Conservation (phyloP, 306 rosid species). For the Cucurbita maxima region DNA sequence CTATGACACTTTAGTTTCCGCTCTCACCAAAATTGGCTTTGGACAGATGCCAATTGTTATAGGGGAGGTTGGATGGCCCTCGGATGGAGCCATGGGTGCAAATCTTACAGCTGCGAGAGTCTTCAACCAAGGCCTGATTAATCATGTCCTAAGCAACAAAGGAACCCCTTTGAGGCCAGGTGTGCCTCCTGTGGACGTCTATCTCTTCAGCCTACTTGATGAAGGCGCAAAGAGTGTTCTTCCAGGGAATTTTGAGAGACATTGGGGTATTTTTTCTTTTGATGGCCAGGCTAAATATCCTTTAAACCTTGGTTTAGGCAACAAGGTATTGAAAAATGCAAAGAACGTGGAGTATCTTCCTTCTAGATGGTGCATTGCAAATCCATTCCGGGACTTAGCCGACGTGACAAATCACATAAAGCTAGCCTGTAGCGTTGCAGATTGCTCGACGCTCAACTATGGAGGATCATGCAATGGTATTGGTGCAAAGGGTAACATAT, state of each 20-base stretch:
- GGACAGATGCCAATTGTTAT: constrained; percentile 81
- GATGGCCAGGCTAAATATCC: constrained; percentile 87
- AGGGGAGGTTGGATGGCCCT: constrained; percentile 95
- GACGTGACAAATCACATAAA: constrained; percentile 50
- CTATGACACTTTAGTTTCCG: constrained; percentile 70
- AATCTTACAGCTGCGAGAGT: constrained; percentile 72
- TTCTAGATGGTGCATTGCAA: constrained; percentile 87
- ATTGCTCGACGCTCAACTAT: constrained; percentile 78
- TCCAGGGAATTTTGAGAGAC: constrained; percentile 92
- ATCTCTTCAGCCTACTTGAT: constrained; percentile 61
- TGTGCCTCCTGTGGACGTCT: constrained; percentile 59
- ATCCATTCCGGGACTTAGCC: constrained; percentile 42
- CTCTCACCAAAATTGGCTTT: constrained; percentile 71
- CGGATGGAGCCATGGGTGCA: constrained; percentile 74
- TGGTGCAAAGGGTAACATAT: constrained; percentile 75
- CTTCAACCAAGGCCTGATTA: constrained; percentile 83
- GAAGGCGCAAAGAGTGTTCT: constrained; percentile 83
- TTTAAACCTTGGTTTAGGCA: constrained; percentile 65
- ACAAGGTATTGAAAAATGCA: constrained; percentile 50
- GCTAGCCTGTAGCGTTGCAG: constrained; percentile 77
- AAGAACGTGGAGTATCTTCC: constrained; percentile 71
- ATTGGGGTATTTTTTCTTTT: constrained; percentile 90
- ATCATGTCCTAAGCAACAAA: constrained; percentile 43
- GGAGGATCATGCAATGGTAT: constrained; percentile 89
- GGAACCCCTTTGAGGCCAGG: constrained; percentile 83